A percentile compares a stretch with the other conserved stretches of the same genome.
These are phyloP conservation scores for Andrographis paniculata DNA, from an alignment of 305 asterid genomes.

Conservation along the genomic window DNA sequence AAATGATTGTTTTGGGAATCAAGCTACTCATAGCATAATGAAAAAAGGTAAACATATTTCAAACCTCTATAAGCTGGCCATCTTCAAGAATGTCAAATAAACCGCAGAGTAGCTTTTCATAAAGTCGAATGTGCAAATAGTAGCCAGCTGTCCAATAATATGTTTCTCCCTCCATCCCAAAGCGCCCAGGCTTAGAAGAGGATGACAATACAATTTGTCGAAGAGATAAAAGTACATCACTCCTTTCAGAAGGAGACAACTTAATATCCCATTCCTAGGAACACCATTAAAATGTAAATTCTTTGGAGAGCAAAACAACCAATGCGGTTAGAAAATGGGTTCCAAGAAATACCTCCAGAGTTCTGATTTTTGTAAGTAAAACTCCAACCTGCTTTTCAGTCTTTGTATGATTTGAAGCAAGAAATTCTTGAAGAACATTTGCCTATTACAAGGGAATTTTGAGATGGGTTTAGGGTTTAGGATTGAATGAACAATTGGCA, in stretches of 20 bases:
- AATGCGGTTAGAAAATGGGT: conserved; percentile 16
- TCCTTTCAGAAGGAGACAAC: conserved; percentile 74
- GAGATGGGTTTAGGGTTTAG: neutral
- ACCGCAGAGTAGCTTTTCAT: conserved; percentile 78
- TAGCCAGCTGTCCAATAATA: conserved; percentile 80
- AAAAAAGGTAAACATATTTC: conserved; percentile 7
- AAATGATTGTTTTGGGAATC: neutral
- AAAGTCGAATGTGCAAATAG: conserved; percentile 73
- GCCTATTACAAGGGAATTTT: conserved; percentile 38
- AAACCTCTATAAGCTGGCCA: conserved; percentile 84
- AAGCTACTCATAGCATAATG: neutral
- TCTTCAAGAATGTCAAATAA: conserved; percentile 93
- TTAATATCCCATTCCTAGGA: conserved; percentile 78
- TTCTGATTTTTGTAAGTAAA: conserved; percentile 62
- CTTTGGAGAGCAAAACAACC: conserved; percentile 16
- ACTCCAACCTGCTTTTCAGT: conserved; percentile 43
- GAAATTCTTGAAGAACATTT: conserved; percentile 73
- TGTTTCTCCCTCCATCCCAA: conserved; percentile 75
- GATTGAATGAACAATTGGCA: neutral
- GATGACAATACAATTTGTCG: conserved; percentile 52
- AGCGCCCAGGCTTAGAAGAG: conserved; percentile 67
- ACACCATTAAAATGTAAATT: conserved; percentile 18
- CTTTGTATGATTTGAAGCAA: conserved; percentile 42
- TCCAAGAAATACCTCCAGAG: conserved; percentile 47
- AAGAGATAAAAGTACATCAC: conserved; percentile 52